Evolutionary conservation across 1,139 yeast genomes (phyloP), one percentile per base, ranked within the genome.

Genomic region (Nadsonia starkeyi-henricii): DNA sequence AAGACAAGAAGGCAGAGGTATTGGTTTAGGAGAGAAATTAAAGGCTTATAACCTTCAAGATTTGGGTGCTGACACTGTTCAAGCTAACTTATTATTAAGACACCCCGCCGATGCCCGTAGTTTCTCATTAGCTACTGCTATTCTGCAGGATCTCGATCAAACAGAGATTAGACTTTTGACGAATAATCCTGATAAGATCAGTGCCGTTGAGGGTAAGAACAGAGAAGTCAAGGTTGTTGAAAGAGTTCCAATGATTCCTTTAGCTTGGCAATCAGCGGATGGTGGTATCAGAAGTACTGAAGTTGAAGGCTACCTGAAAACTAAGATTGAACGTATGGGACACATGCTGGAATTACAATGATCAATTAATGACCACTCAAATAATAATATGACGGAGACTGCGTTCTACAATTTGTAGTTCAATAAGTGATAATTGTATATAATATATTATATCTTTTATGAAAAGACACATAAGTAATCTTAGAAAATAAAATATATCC

Each of bases 1-100:
- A 54, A 78, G 99, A 60, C 99, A 93, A 65, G 99, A 93, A 66
- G 99, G 99, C 49, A 78, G 99, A 52, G 98, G 98, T 20, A 93
- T 93, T 55, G 99, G 99, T 2, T 73, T 93, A 20, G 95, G 96
- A 20, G 98, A 93, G 62, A 93, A 93, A 67, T 74, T 93, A 57
- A 93, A 93, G 67, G 98, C 98, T 1, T 93, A 93, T 66, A 93
- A 93, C 62, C 71, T 93, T 56, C 98, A 93, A 68, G 99, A 93
- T 66, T 72, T 93, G 52, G 99, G 99, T 9, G 97, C 97, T 5
- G 98, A 93, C 65, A 93, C 98, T 0, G 97, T 93, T 12, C 94
- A 89, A 64, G 98, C 98, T 15, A 93, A 93, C 65, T 70, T 93
- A 54, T 66, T 93, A 69, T 74, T 93, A 56, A 78, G 95, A 58